phyloP scores from a whole-genome alignment of 108 stramenopile species.

The Nitzschia sp. region DNA sequence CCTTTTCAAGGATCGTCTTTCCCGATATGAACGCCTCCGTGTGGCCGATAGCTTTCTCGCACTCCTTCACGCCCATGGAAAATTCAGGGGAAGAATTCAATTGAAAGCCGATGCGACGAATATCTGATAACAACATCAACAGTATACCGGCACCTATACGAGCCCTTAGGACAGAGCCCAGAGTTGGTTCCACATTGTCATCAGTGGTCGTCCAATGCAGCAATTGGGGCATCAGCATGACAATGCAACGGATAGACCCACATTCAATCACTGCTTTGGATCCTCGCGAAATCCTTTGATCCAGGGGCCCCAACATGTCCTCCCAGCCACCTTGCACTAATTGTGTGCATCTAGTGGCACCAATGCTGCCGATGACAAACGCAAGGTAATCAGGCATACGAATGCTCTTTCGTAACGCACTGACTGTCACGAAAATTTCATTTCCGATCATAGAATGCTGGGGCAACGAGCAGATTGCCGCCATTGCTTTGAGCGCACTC shows the following conservation, averaged over 20 bases:
- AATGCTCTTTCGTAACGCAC: constrained; percentile 58
- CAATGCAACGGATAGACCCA: constrained; percentile 14
- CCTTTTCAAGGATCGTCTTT: not conserved
- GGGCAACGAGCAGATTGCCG: not conserved
- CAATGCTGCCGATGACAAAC: constrained; percentile 55
- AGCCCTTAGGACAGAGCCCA: not conserved
- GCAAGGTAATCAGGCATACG: constrained; percentile 56
- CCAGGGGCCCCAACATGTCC: not conserved
- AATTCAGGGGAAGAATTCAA: not conserved
- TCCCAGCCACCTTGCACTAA: not conserved
- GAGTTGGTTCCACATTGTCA: not conserved
- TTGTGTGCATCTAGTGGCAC: constrained; percentile 10
- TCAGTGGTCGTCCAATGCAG: not conserved
- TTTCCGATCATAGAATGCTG: constrained; percentile 14
- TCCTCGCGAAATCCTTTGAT: constrained; percentile 5
- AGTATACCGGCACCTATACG: not conserved
- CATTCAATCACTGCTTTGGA: constrained; percentile 11
- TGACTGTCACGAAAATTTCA: constrained; percentile 54
- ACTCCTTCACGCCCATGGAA: not conserved
- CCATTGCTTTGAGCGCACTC: constrained; percentile 29
- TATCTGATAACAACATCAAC: not conserved
- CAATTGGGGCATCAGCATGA: constrained; percentile 22
- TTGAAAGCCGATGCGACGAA: not conserved
- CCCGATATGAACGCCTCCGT: not conserved
- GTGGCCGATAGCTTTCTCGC: not conserved